Evolutionary conservation across 2,329 filamentous ascomycete genomes (phyloP), one percentile per base, ranked within the genome.

Genomic region (Emericellopsis cladophorae): DNA sequence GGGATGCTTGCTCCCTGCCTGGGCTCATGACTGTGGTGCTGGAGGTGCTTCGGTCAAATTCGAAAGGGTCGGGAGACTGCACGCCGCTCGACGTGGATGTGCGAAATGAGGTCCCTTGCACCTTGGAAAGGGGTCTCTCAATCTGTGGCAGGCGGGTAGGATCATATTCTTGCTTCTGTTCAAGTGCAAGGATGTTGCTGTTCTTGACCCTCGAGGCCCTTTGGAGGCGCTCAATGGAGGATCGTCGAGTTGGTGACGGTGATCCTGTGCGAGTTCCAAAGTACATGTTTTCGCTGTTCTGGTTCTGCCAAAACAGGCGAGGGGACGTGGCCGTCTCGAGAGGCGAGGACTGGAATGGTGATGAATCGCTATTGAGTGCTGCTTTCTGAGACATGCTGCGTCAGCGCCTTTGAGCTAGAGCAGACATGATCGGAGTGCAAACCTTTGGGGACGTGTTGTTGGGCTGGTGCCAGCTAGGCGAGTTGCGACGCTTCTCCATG

Each of bases 191-290:
- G 72, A 96, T 95, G 65, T 82, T 94, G 73, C 90, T 95, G 67
- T 95, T 96, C 72, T 90, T 95, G 54, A 98, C 92, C 45, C 92
- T 84, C 42, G 90, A 95, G 26, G 88, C 89, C 58, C 82, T 86
- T 66, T 95, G 93, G 44, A 98, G 73, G 55, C 89, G 89, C 72
- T 98, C 92, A 50, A 98, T 89, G 15, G 90, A 96, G 36, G 86
- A 85, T 56, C 90, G 81, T 54, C 86, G 84, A 43, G 78, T 81
- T 18, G 85, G 79, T 36, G 82, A 81, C 7, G 81, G 76, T 10
- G 83, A 79, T 35, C 73, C 68, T 24, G 65, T 61, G 39, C 76
- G 70, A 43, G 70, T 68, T 46, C 74, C 70, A 48, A 77, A 78
- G 42, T 71, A 59, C 61, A 88, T 71, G 62, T 93, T 95, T 62